phyloP scores from a whole-genome alignment of 768 basidiomycete genomes.

The Daedaleopsis nitida region DNA sequence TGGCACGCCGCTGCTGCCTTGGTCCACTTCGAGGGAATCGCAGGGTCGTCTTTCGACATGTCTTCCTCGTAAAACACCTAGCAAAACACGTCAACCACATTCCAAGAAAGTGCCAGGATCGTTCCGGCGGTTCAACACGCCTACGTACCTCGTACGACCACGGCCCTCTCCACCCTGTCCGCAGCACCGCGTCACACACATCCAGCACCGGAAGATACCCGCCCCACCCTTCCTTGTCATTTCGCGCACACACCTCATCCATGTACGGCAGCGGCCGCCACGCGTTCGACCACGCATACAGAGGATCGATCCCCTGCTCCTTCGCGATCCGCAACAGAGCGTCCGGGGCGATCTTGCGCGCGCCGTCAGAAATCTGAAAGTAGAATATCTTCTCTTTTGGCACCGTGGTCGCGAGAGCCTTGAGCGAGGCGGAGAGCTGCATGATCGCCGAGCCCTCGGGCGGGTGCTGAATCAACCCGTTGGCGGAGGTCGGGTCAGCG shows the following conservation, averaged over 20 bases:
- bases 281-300: slow-evolving; percentile 33
- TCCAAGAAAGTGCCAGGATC: background rate
- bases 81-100: background rate
- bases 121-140: background rate
- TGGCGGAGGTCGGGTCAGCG: slow-evolving; percentile 25
- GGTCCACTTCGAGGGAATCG: slow-evolving; percentile 26
- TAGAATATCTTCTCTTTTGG: slow-evolving; percentile 33
- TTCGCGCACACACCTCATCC: slow-evolving; percentile 19
- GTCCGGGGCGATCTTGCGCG: slow-evolving; percentile 21
- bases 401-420: slow-evolving; percentile 22
- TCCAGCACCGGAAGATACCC: slow-evolving; percentile 31
- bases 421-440: slow-evolving; percentile 24
- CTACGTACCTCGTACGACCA: slow-evolving; percentile 31
- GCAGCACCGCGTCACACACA: slow-evolving; percentile 29
- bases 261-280: slow-evolving; percentile 33
- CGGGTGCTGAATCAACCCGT: slow-evolving; percentile 14
- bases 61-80: slow-evolving; percentile 28
- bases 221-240: slow-evolving; percentile 16
- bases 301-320: slow-evolving; percentile 26
- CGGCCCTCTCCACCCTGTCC: slow-evolving; percentile 32
- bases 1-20: slow-evolving; percentile 10
- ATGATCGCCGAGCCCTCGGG: slow-evolving; percentile 14
- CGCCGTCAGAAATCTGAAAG: slow-evolving; percentile 35
- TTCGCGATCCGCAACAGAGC: slow-evolving; percentile 20
- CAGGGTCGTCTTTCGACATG: slow-evolving; percentile 19